Conservation (phyloP, 1,139 yeast genomes). For the Candida buenavistaensis region DNA sequence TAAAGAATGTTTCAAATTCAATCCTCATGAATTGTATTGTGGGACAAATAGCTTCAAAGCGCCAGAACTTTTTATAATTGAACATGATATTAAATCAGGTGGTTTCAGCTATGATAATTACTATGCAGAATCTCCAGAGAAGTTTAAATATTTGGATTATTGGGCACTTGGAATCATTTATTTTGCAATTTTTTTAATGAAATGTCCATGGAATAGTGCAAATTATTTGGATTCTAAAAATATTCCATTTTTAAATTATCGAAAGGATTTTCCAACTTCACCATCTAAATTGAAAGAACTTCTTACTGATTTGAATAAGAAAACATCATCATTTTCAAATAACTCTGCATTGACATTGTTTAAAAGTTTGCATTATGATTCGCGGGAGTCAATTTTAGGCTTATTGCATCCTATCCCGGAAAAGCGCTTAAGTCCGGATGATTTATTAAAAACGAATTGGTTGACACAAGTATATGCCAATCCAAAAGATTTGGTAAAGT, state of each 20-base stretch:
- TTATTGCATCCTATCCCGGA: conserved; percentile 34
- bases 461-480: conserved; percentile 44
- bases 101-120: conserved; percentile 9
- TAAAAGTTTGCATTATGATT: conserved; percentile 40
- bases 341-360: conserved; percentile 39
- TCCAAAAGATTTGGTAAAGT: conserved; percentile 34
- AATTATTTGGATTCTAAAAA: conserved; percentile 21
- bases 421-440: conserved; percentile 24
- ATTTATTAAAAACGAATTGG: conserved; percentile 38
- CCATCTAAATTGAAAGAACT: conserved; percentile 18
- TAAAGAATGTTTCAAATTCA: conserved; percentile 18
- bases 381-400: conserved; percentile 33
- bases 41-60: conserved; percentile 60
- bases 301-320: conserved; percentile 26
- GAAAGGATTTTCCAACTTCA: conserved; percentile 21
- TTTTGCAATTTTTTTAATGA: conserved; percentile 43
- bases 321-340: conserved; percentile 13
- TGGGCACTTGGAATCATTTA: conserved; percentile 57
- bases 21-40: conserved; percentile 31
- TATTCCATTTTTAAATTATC: conserved; percentile 25
- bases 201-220: conserved; percentile 51
- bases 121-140: conserved; percentile 8
- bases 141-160: conserved; percentile 32
- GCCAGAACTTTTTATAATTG: conserved; percentile 47
- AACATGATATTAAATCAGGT: conserved; percentile 15